Percentiles rank a stretch among this genome's conserved stretches.
Conservation (phyloP, 495 filamentous ascomycete species). For the Penicillium goetzii region DNA sequence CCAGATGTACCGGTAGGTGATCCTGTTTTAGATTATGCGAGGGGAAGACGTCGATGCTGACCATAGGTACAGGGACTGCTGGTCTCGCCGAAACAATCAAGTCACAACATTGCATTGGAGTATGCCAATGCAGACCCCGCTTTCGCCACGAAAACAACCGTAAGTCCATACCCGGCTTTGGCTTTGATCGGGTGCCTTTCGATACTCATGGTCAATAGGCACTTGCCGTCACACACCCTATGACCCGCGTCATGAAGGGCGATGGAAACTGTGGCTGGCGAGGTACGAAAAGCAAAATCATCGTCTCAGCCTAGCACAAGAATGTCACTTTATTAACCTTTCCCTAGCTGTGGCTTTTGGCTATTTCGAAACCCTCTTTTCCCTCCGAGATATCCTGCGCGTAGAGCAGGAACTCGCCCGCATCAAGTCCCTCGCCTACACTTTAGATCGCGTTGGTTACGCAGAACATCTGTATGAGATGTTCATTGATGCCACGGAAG, state of each 20-base stretch:
- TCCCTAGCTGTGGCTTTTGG: constrained; percentile 81
- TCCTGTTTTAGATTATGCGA: not conserved
- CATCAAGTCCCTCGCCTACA: constrained; percentile 68
- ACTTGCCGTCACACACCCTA: constrained; percentile 80
- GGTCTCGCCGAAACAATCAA: constrained; percentile 78
- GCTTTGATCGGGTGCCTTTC: not conserved
- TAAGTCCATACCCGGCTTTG: constrained; percentile 50
- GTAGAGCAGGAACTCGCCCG: constrained; percentile 71
- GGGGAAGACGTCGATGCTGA: not conserved
- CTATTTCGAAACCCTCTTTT: constrained; percentile 85
- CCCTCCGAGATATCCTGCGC: constrained; percentile 62
- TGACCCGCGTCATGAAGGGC: constrained; percentile 84
- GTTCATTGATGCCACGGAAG: constrained; percentile 75
- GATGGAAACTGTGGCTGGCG: constrained; percentile 98
- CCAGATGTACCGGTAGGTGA: constrained; percentile 62
- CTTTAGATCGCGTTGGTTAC: constrained; percentile 72
- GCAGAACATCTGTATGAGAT: constrained; percentile 73
- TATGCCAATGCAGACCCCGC: constrained; percentile 90
- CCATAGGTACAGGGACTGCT: constrained; percentile 67
- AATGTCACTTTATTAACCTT: constrained; percentile 17
- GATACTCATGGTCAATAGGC: constrained; percentile 52
- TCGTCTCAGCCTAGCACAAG: not conserved
- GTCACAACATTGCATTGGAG: constrained; percentile 76
- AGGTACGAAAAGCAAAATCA: constrained; percentile 60
- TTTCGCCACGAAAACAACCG: constrained; percentile 82